phyloP scores from a whole-genome alignment of 176 grass and related monocot genomes.

The Tillandsia fasciculata region DNA sequence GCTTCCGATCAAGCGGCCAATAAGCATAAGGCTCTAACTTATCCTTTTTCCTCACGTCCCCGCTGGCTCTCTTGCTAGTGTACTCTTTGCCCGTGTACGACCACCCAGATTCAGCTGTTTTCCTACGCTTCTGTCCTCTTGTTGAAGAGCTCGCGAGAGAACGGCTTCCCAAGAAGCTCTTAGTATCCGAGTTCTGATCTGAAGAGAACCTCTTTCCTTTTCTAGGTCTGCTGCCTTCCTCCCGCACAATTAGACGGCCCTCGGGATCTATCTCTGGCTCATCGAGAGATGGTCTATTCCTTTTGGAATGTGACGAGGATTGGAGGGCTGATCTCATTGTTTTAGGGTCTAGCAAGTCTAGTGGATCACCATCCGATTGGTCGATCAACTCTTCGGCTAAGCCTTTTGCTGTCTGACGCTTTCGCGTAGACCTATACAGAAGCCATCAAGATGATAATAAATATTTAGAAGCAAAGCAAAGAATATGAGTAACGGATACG shows the following conservation, averaged over 20 bases:
- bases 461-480: too few relatives aligned
- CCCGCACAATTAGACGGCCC: constrained; percentile 66
- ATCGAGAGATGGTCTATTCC: constrained; percentile 28
- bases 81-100: constrained; percentile 78
- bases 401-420: constrained; percentile 35
- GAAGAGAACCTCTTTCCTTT: constrained; percentile 31
- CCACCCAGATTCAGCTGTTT: constrained; percentile 55
- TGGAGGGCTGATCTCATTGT: constrained; percentile 60
- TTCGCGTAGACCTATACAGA: constrained; percentile 43
- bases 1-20: constrained; percentile 78
- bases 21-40: constrained; percentile 95
- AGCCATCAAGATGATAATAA: constrained; percentile 9
- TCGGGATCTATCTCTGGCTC: constrained; percentile 67
- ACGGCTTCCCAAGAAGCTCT: constrained; percentile 31
- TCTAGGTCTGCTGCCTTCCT: constrained; percentile 42
- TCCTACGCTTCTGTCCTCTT: constrained; percentile 41
- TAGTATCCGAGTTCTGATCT: constrained; percentile 35
- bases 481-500: not conserved
- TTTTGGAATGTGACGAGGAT: constrained; percentile 36
- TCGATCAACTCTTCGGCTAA: constrained; percentile 60
- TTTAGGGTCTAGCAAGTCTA: constrained; percentile 72
- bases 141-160: constrained; percentile 12
- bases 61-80: constrained; percentile 68
- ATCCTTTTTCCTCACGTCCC: constrained; percentile 76
- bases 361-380: constrained; percentile 55